These are phyloP conservation scores for Claviceps spartinae DNA, from an alignment of 2,329 filamentous ascomycete genomes.

Conservation along the genomic window DNA sequence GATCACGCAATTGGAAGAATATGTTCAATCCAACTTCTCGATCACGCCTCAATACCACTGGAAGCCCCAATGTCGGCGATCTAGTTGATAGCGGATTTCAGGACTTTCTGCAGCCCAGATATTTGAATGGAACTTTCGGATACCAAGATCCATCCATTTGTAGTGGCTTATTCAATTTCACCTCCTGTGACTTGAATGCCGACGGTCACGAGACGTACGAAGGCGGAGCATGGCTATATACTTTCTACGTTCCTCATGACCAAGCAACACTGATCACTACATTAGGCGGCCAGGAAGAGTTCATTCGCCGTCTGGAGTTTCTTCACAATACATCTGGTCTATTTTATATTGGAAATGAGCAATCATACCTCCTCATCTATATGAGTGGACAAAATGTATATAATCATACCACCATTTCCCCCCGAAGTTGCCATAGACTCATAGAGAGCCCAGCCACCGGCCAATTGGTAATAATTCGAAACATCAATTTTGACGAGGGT, in stretches of 20 bases:
- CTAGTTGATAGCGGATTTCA: constrained; percentile 13
- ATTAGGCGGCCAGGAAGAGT: constrained; percentile 45
- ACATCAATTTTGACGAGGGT: constrained; percentile 23
- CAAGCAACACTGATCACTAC: constrained; percentile 31
- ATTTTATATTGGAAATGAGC: constrained; percentile 54
- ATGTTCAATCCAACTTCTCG: constrained; percentile 34
- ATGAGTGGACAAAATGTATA: constrained; percentile 41
- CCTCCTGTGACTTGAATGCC: constrained; percentile 20
- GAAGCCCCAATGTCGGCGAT: background rate
- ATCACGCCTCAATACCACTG: constrained; percentile 10
- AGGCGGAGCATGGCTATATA: constrained; percentile 58
- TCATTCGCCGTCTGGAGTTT: constrained; percentile 46
- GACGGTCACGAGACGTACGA: constrained; percentile 44
- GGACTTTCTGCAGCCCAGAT: constrained; percentile 58
- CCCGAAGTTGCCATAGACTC: constrained; percentile 29
- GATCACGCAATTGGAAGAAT: constrained; percentile 56
- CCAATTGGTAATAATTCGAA: constrained; percentile 18
- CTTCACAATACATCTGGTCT: constrained; percentile 49
- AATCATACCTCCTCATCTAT: constrained; percentile 36
- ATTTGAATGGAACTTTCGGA: constrained; percentile 50
- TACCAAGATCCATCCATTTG: constrained; percentile 45
- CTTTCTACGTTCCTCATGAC: constrained; percentile 42
- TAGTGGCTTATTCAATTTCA: constrained; percentile 30
- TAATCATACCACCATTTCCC: constrained; percentile 37
- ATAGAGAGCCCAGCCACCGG: constrained; percentile 13